A percentile compares a stretch with the other conserved stretches of the same genome.
These are phyloP conservation scores for Teratosphaeriaceae sp. DNA, from an alignment of 2,329 filamentous ascomycete genomes.

Conservation along the genomic window DNA sequence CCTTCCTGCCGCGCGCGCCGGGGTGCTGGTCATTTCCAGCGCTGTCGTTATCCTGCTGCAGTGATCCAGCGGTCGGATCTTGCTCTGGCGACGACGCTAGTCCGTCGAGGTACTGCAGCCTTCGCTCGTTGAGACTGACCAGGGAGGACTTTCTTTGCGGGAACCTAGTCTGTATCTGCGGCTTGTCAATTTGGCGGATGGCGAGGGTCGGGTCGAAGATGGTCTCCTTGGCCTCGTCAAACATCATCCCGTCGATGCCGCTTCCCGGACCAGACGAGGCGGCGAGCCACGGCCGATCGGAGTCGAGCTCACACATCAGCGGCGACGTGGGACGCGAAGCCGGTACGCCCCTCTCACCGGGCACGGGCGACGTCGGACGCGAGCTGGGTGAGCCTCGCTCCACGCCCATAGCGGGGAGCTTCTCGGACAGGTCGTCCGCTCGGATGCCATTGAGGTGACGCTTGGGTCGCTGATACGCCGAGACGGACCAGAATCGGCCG, in stretches of 20 bases:
- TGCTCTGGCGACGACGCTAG: no score
- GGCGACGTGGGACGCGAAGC: constrained; percentile 13
- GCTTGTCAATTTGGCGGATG: constrained; percentile 1
- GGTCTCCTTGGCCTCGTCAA: constrained; percentile 20
- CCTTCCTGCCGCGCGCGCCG: background rate
- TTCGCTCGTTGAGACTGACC: constrained; percentile 10
- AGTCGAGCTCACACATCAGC: background rate
- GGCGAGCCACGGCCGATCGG: background rate
- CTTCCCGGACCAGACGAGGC: background rate
- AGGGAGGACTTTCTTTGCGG: constrained; percentile 19
- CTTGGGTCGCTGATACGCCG: constrained; percentile 46
- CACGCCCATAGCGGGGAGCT: constrained; percentile 8
- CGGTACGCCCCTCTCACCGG: constrained; percentile 2
- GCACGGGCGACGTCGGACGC: constrained; percentile 10
- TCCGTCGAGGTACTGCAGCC: background rate
- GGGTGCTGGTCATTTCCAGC: no score
- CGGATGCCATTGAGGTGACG: constrained; percentile 47
- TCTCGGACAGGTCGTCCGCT: constrained; percentile 37
- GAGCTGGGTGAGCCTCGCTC: constrained; percentile 8
- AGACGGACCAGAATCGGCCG: constrained; percentile 48
- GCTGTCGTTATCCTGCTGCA: no score
- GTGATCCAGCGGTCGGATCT: no score
- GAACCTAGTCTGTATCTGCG: background rate
- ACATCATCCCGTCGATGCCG: constrained; percentile 20
- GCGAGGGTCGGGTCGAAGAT: constrained; percentile 14